phyloP scores from a whole-genome alignment of 768 basidiomycete species.

The Rhizopogon sp. region DNA sequence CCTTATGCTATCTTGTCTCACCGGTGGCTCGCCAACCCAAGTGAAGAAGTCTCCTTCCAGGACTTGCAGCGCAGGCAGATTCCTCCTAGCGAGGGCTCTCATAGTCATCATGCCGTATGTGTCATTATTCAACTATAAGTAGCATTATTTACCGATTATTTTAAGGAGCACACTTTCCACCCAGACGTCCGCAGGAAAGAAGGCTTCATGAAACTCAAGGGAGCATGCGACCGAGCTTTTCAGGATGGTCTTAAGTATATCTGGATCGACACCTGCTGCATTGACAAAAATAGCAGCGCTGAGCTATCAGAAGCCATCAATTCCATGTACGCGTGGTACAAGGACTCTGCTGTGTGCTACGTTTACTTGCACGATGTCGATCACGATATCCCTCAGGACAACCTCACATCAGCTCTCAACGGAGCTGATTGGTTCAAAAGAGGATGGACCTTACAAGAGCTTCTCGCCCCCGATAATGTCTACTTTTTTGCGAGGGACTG shows the following conservation, averaged over 20 bases:
- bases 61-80: background rate
- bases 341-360: constrained; percentile 9
- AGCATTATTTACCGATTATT: background rate
- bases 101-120: background rate
- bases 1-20: constrained; percentile 2
- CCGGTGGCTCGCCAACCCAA: background rate
- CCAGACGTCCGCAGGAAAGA: background rate
- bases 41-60: constrained; percentile 5
- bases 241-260: constrained; percentile 3
- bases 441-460: constrained; percentile 12
- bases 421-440: constrained; percentile 10
- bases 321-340: constrained; percentile 17
- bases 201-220: constrained; percentile 5
- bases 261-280: constrained; percentile 16
- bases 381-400: background rate
- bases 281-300: constrained; percentile 15
- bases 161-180: background rate
- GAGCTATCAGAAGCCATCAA: constrained; percentile 15
- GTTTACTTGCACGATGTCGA: constrained; percentile 11
- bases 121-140: background rate
- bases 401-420: background rate
- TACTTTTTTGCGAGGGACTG: constrained; percentile 12
- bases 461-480: constrained; percentile 11
- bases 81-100: background rate
- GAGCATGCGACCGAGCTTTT: background rate